Percentiles rank a stretch among this genome's conserved stretches.
Conservation (phyloP, 176 grass and related monocot species). For the Carex parvula region DNA sequence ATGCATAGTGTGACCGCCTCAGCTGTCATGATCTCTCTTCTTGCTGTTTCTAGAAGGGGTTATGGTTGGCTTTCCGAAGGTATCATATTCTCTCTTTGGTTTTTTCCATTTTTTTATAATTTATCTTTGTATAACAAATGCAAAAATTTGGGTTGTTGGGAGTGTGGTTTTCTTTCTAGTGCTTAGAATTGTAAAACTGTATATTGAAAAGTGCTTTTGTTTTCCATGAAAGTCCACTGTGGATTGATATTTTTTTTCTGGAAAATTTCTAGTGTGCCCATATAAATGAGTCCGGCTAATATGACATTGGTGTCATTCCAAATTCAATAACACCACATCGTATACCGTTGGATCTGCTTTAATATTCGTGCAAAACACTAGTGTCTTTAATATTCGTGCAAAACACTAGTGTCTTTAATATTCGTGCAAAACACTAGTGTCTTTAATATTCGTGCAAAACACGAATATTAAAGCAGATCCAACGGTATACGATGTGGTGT, state of each 20-base stretch:
- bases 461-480: no score
- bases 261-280: no score
- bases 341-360: no score
- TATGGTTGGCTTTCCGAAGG: slow-evolving; percentile 77
- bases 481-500: no score
- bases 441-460: no score
- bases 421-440: no score
- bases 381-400: no score
- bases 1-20: slow-evolving; percentile 87
- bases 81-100: slow-evolving; percentile 14
- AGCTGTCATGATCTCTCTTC: slow-evolving; percentile 86
- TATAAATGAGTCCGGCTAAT: no score
- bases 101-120: not conserved
- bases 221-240: not conserved
- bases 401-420: no score
- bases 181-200: not conserved
- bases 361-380: no score
- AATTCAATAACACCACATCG: no score
- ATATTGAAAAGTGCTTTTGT: not conserved
- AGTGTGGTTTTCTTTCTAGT: not conserved
- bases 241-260: not conserved
- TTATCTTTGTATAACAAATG: not conserved
- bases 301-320: no score
- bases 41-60: slow-evolving; percentile 46
- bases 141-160: not conserved